A percentile compares a stretch with the other conserved stretches of the same genome.
Evolutionary conservation across 805 yeast species (phyloP).

Genomic region (Crinitomyces ghanaensis): DNA sequence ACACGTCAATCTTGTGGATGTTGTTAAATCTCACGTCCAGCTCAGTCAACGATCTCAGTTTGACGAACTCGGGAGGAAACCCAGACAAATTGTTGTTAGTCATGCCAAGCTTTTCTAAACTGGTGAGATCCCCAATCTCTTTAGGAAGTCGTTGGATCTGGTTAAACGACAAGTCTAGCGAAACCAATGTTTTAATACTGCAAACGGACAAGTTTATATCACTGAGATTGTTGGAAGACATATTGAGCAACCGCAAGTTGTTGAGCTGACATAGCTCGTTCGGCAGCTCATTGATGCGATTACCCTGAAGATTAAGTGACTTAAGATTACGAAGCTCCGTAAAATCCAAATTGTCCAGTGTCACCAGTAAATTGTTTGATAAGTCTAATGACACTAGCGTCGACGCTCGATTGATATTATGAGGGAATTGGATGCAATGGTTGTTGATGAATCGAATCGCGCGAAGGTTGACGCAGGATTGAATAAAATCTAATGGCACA

Average conservation of each 20-base stretch:
- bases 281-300: slow-evolving; percentile 56
- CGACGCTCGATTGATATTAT: slow-evolving; percentile 57
- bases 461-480: slow-evolving; percentile 59
- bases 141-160: slow-evolving; percentile 50
- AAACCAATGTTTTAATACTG: slow-evolving; percentile 44
- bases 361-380: slow-evolving; percentile 58
- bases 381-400: slow-evolving; percentile 57
- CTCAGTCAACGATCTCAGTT: slow-evolving; percentile 47
- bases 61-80: slow-evolving; percentile 42
- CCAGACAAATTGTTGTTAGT: slow-evolving; percentile 58
- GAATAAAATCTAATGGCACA: slow-evolving; percentile 76
- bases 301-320: slow-evolving; percentile 59
- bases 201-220: slow-evolving; percentile 49
- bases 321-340: slow-evolving; percentile 42
- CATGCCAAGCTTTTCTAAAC: slow-evolving; percentile 57
- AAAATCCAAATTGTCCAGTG: slow-evolving; percentile 41
- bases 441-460: slow-evolving; percentile 59
- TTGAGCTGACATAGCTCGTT: slow-evolving; percentile 44
- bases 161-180: slow-evolving; percentile 76
- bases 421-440: slow-evolving; percentile 65
- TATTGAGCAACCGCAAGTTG: slow-evolving; percentile 46
- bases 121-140: slow-evolving; percentile 44
- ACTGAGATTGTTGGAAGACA: slow-evolving; percentile 64
- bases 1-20: slow-evolving; percentile 39
- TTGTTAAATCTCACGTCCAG: slow-evolving; percentile 67